Evolutionary conservation across 495 filamentous ascomycete species (phyloP).

Genomic region (Sordaria brevicollis): DNA sequence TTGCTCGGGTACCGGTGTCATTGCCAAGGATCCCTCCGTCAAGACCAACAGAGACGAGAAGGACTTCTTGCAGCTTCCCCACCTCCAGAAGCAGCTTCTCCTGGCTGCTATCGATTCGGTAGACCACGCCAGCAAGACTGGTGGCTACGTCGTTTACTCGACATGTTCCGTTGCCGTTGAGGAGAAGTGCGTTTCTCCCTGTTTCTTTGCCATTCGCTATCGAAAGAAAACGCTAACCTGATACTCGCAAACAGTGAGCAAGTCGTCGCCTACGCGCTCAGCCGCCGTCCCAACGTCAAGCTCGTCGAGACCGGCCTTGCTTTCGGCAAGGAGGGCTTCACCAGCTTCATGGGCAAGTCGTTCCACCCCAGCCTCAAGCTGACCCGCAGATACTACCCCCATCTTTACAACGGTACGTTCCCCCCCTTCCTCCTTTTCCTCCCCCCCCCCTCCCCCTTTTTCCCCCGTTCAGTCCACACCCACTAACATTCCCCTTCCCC

Average conservation of each 20-base stretch:
- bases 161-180: conserved; percentile 48
- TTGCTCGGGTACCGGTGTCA: conserved; percentile 56
- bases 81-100: conserved; percentile 87
- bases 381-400: conserved; percentile 85
- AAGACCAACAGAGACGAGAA: conserved; percentile 96
- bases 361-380: conserved; percentile 79
- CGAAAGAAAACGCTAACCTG: conserved; percentile 65
- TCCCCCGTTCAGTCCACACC: not conserved
- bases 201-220: conserved; percentile 28
- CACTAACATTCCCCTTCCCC: not conserved
- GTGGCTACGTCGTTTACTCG: conserved; percentile 90
- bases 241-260: conserved; percentile 79
- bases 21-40: conserved; percentile 86
- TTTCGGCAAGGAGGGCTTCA: conserved; percentile 92
- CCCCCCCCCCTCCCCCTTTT: not conserved
- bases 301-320: conserved; percentile 85
- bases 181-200: conserved; percentile 21
- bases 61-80: conserved; percentile 84
- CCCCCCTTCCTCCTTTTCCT: not conserved
- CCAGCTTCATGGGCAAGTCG: conserved; percentile 72
- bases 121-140: conserved; percentile 55
- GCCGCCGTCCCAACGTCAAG: conserved; percentile 82
- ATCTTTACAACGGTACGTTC: conserved; percentile 59
- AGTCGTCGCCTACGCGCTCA: conserved; percentile 87
- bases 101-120: conserved; percentile 91